Percentiles rank a stretch among this genome's conserved stretches.
Conservation (phyloP, 352 stramenopile species). For the Pythium angustatum region DNA sequence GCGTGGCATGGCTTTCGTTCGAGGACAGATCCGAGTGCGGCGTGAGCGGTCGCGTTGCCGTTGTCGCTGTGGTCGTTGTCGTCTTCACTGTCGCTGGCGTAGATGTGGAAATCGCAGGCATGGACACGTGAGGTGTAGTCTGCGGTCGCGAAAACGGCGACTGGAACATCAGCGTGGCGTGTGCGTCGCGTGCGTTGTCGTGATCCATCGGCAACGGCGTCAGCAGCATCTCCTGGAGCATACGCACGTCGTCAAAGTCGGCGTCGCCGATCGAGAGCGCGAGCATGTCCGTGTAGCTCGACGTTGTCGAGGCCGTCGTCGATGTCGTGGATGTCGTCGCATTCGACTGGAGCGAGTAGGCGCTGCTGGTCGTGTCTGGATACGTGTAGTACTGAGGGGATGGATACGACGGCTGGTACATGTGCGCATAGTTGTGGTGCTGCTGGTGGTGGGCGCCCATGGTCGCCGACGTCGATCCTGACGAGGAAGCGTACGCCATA, state of each 20-base stretch:
- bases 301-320: neutral
- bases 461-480: no score
- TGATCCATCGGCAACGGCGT: conserved; percentile 12
- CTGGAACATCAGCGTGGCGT: conserved; percentile 15
- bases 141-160: conserved; percentile 5
- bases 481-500: no score
- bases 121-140: neutral
- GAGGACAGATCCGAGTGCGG: conserved; percentile 25
- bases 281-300: conserved; percentile 19
- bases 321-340: neutral
- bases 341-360: neutral
- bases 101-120: neutral
- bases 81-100: neutral
- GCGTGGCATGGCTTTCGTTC: conserved; percentile 14
- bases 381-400: conserved; percentile 2
- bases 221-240: conserved; percentile 28
- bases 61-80: neutral
- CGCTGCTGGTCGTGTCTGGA: neutral
- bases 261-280: conserved; percentile 14
- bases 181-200: neutral
- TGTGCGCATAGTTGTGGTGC: neutral
- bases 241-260: conserved; percentile 29
- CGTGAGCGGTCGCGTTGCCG: conserved; percentile 5
- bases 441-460: neutral
- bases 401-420: neutral